phyloP scores from a whole-genome alignment of 768 basidiomycete species.

The Rhizopogon vesiculosus region DNA sequence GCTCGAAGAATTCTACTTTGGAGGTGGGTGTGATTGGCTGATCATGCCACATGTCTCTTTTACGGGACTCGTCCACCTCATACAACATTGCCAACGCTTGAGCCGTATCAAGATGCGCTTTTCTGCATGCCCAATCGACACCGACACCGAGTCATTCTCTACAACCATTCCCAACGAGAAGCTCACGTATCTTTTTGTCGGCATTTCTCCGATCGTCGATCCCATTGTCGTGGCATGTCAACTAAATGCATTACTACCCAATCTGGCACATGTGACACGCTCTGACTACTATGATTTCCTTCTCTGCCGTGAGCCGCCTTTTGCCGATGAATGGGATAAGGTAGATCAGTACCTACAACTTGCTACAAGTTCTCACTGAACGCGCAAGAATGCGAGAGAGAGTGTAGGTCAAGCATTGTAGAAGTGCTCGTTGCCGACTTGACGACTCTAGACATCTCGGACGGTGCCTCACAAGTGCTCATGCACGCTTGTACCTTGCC shows the following conservation, averaged over 20 bases:
- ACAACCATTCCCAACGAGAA: no score
- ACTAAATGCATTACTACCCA: neutral
- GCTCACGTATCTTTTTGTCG: neutral
- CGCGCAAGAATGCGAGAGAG: neutral
- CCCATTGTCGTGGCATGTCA: neutral
- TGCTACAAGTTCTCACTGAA: neutral
- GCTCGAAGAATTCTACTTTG: neutral
- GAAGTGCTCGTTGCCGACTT: no score
- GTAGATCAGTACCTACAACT: neutral
- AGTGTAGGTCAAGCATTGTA: neutral
- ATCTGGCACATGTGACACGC: neutral
- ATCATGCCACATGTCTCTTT: neutral
- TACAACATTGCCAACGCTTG: no score
- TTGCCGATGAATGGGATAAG: neutral
- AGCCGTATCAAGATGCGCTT: no score
- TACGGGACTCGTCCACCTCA: no score
- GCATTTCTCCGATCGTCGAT: neutral
- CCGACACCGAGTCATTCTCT: no score
- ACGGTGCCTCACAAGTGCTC: no score
- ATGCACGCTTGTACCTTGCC: no score
- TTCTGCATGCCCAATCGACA: no score
- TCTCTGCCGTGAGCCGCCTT: neutral
- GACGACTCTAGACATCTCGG: no score
- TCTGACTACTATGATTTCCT: neutral
- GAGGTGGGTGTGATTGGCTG: neutral